Base-by-base conservation (phyloP, 352 stramenopile genomes). In the Pythium sp. region DNA sequence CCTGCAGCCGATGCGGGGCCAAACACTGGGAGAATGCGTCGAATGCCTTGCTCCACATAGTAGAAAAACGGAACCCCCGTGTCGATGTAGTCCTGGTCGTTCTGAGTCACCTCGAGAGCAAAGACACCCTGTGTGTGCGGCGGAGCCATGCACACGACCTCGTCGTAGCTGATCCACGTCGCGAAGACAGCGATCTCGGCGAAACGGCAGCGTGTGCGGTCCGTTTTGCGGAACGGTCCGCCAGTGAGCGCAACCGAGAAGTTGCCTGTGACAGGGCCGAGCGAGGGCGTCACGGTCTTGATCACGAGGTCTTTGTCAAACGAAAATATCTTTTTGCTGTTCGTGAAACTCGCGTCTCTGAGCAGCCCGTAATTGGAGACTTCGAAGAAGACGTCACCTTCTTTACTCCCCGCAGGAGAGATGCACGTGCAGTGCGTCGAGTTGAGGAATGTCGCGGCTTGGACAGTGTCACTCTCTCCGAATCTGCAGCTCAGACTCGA, bases 31-130 rank as follows among this genome's bases (percentile, higher is more conserved):
- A 68, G 80, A 38, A 98, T 96, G 3, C 79, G 72, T 14, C 71
- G 61, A 2, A 98, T 64, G 5, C 69, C 80, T 66, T 93, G 89
- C 49, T 91, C 78, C 6, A 81, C 72, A 70, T 98, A 97, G 72
- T 91, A 98, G 22, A 81, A 69, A 65, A 98, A 98, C 3, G 82
- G 71, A 2, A 87, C 54, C 0, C 69, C 67, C 1, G 73, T 82
- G 51, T 87, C 68, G 0, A 83, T 88, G 69, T 96, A 98, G 69
- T 99, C 93, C 72, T 98, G 94, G 34, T 86, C 90, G 71, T 99
- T 99, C 51, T 89, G 70, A 24, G 91, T 92, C 32, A 99, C 81
- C 66, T 96, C 74, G 0, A 98, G 74, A 2, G 80, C 73, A 54
- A 97, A 93, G 0, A 90, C 68, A 0, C 94, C 94, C 0, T 81